phyloP scores from a whole-genome alignment of 345 rosid species.

The Theobroma cacao region DNA sequence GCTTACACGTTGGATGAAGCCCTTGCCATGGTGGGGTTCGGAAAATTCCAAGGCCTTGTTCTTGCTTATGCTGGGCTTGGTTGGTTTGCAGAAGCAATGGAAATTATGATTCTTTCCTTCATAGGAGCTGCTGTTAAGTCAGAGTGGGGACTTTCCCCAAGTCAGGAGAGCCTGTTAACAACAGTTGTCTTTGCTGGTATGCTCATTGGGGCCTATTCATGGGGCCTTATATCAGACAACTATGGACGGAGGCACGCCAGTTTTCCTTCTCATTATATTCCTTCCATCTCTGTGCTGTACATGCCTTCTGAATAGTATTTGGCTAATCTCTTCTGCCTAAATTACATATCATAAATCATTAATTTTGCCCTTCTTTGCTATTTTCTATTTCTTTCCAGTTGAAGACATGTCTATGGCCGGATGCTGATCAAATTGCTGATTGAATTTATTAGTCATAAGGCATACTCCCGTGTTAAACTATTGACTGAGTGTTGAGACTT shows the following conservation, averaged over 20 bases:
- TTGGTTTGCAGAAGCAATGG: conserved; percentile 48
- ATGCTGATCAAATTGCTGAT: neutral
- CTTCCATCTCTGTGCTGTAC: neutral
- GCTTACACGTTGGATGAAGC: conserved; percentile 42
- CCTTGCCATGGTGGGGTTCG: conserved; percentile 34
- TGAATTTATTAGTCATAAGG: neutral
- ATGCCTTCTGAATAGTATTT: neutral
- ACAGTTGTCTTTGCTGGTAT: conserved; percentile 44
- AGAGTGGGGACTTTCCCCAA: conserved; percentile 41
- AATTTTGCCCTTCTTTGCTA: neutral
- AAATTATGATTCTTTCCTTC: conserved; percentile 52
- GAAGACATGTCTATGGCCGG: neutral
- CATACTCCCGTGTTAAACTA: no score
- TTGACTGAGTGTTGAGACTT: neutral
- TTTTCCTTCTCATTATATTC: neutral
- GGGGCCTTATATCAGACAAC: conserved; percentile 47
- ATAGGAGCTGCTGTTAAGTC: conserved; percentile 41
- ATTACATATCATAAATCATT: neutral
- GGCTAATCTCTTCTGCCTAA: neutral
- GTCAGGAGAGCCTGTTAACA: conserved; percentile 35
- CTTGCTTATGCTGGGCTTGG: conserved; percentile 48
- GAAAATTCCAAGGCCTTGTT: conserved; percentile 37
- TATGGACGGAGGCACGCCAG: conserved; percentile 41
- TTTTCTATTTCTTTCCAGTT: neutral
- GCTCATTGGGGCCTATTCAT: conserved; percentile 48